Evolutionary conservation across 208 protist genomes (phyloP).

Genomic region (Angomonas deanei): DNA sequence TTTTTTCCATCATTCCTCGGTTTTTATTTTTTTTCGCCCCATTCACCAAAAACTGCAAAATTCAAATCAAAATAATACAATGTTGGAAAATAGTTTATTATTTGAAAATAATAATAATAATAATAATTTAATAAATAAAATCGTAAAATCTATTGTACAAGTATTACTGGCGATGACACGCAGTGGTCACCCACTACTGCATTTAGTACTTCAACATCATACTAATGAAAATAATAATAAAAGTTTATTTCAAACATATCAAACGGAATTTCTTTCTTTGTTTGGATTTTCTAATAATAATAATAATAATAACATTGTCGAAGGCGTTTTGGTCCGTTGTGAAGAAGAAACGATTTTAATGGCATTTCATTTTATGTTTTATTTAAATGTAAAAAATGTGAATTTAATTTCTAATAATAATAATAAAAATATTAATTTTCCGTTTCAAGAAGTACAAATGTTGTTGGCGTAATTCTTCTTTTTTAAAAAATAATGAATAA

Average conservation of each 20-base stretch:
- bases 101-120: conserved; percentile 16
- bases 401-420: neutral
- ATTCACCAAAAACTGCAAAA: neutral
- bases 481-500: conserved; percentile 1
- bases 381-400: conserved; percentile 18
- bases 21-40: neutral
- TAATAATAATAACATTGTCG: neutral
- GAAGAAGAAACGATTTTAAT: conserved; percentile 27
- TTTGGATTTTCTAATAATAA: neutral
- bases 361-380: conserved; percentile 51
- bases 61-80: neutral
- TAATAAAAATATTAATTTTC: neutral
- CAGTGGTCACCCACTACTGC: neutral
- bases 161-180: neutral
- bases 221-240: neutral
- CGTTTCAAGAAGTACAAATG: neutral
- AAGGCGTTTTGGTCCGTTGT: conserved; percentile 52
- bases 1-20: neutral
- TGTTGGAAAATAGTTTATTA: conserved; percentile 26
- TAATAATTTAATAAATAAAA: conserved; percentile 4
- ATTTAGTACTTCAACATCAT: neutral
- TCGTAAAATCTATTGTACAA: neutral
- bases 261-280: neutral
- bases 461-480: neutral
- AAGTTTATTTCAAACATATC: neutral